Base-by-base conservation (phyloP, 1,284 basidiomycete species). In the Tetrapyrgos nigripes region DNA sequence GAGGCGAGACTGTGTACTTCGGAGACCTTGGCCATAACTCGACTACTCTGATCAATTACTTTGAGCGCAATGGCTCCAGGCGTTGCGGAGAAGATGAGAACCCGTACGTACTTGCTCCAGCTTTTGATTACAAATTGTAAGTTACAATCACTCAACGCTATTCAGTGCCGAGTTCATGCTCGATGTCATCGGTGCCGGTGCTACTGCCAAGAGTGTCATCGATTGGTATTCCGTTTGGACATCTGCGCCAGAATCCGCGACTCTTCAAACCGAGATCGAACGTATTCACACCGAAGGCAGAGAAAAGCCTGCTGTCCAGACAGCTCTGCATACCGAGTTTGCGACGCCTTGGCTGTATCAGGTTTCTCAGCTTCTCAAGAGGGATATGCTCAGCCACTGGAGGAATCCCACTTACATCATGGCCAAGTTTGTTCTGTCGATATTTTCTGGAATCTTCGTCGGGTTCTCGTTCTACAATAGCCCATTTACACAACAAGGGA, bases 181-280 rank as follows among this genome's bases (percentile, higher is more conserved):
- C 21, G 86, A 87, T 58, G 89, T 87, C 19, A 92, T 92, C 56
- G 91, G 92, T 59, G 89, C 90, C 54, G 92, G 91, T 51, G 82
- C 88, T 35, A 77, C 83, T 44, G 85, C 86, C 10, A 73, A 80
- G 35, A 87, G 88, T 1, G 80, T 85, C 47, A 83, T 84, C 26
- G 91, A 93, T 65, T 94, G 92, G 92, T 86, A 87, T 60, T 84
- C 91, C 63, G 79, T 93, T 40, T 93, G 91, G 91, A 70, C 83
- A 33, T 79, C 84, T 13, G 86, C 84, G 4, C 70, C 76, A 0
- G 82, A 86, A 67, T 79, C 66, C 57, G 57, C 70, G 51, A 66
- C 65, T 37, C 74, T 79, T 19, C 71, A 70, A 23, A 59, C 63
- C 29, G 79, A 85, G 59, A 84, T 86, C 45, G 64, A 68, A 40